These are phyloP conservation scores for Solanum tacnaense DNA, from an alignment of 257 asterid genomes.

Conservation along the genomic window DNA sequence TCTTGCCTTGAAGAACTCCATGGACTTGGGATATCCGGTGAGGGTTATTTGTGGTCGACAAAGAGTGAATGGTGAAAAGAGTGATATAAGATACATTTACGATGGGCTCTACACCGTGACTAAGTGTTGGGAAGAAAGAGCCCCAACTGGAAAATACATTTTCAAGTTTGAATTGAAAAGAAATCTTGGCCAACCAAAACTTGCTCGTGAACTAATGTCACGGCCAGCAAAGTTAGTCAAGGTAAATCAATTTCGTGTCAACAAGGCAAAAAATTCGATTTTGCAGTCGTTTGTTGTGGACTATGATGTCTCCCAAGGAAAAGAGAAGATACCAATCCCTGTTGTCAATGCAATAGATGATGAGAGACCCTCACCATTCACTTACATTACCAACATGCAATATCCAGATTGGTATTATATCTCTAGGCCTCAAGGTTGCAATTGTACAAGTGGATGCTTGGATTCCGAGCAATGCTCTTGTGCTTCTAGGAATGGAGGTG, in stretches of 20 bases:
- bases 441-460: slow-evolving; percentile 32
- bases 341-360: slow-evolving; percentile 22
- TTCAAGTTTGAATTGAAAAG: slow-evolving; percentile 35
- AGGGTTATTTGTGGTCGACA: slow-evolving; percentile 21
- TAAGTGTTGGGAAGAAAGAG: slow-evolving; percentile 19
- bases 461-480: slow-evolving; percentile 21
- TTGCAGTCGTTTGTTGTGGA: not conserved
- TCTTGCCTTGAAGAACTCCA: slow-evolving; percentile 29
- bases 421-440: slow-evolving; percentile 15
- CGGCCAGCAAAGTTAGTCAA: not conserved
- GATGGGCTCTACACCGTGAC: slow-evolving; percentile 29
- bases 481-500: slow-evolving; percentile 33
- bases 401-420: slow-evolving; percentile 17
- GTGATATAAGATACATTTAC: not conserved
- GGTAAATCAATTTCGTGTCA: not conserved
- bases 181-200: slow-evolving; percentile 18
- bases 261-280: not conserved
- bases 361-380: slow-evolving; percentile 30
- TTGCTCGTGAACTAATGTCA: not conserved
- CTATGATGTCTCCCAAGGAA: slow-evolving; percentile 34
- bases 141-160: slow-evolving; percentile 2
- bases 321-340: slow-evolving; percentile 23
- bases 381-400: slow-evolving; percentile 16
- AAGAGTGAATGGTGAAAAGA: not conserved
- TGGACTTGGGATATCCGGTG: not conserved